Evolutionary conservation across 805 yeast genomes (phyloP).

Genomic region (Candida gorgasii): DNA sequence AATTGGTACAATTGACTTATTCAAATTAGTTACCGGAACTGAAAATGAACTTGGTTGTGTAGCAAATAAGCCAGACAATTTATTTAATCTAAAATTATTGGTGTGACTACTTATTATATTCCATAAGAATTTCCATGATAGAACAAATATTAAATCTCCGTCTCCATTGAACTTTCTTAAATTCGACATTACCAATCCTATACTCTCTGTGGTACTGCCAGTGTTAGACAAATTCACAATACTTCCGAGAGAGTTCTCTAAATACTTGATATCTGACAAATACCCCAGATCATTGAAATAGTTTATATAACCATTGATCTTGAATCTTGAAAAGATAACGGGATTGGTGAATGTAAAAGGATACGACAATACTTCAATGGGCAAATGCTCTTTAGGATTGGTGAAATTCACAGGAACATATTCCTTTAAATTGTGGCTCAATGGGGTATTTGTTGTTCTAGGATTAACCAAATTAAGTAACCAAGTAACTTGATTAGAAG

Average conservation of each 20-base stretch:
- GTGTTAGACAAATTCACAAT: conserved; percentile 17
- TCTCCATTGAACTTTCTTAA: conserved; percentile 43
- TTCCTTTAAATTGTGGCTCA: not conserved
- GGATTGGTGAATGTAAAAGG: conserved; percentile 37
- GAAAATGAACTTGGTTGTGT: conserved; percentile 1
- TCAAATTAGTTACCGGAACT: not conserved
- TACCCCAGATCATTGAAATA: conserved; percentile 22
- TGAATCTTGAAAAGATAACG: conserved; percentile 26
- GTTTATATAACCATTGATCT: conserved; percentile 26
- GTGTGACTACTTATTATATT: conserved; percentile 1
- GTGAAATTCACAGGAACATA: conserved; percentile 9
- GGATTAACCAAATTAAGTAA: conserved; percentile 3
- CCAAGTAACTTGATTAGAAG: conserved; percentile 2
- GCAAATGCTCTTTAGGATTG: not conserved
- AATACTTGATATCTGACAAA: conserved; percentile 40
- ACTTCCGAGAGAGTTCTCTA: conserved; percentile 50
- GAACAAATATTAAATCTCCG: conserved; percentile 42
- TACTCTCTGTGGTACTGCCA: conserved; percentile 10
- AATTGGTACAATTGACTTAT: conserved; percentile 21
- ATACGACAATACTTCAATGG: conserved; percentile 19
- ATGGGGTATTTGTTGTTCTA: not conserved
- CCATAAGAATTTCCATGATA: conserved; percentile 27
- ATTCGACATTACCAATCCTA: conserved; percentile 43
- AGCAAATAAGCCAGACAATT: conserved; percentile 1
- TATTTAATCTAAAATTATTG: conserved; percentile 7